A percentile compares a stretch with the other conserved stretches of the same genome.
Conservation (phyloP, 2,329 filamentous ascomycete genomes). For the Fusarium sp. region DNA sequence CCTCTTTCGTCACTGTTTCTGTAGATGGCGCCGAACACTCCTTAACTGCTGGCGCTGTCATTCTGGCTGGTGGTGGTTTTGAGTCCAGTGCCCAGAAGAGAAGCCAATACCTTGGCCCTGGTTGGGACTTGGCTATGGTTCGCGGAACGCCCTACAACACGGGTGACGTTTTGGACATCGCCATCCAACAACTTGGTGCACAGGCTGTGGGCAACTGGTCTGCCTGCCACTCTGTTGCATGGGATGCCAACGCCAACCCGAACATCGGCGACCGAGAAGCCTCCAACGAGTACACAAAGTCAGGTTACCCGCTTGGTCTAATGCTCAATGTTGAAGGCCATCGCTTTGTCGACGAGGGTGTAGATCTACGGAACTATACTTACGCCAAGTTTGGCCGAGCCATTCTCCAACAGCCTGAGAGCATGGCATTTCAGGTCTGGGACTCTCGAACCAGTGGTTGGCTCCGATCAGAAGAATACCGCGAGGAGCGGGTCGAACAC, state of each 20-base stretch:
- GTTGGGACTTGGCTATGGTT: slow-evolving; percentile 46
- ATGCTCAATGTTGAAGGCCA: slow-evolving; percentile 22
- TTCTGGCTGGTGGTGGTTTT: slow-evolving; percentile 21
- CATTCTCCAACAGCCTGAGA: slow-evolving; percentile 28
- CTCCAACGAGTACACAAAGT: slow-evolving; percentile 29
- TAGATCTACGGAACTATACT: slow-evolving; percentile 24
- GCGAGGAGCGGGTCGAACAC: slow-evolving; percentile 20
- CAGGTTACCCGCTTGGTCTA: slow-evolving; percentile 21
- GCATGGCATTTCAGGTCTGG: slow-evolving; percentile 24
- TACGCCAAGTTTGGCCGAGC: slow-evolving; percentile 27
- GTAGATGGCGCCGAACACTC: neutral
- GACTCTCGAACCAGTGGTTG: slow-evolving; percentile 13
- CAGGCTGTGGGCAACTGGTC: slow-evolving; percentile 24
- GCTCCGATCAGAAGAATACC: slow-evolving; percentile 23
- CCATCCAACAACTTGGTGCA: slow-evolving; percentile 4
- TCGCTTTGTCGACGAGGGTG: slow-evolving; percentile 19
- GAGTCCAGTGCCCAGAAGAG: slow-evolving; percentile 69
- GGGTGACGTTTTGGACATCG: slow-evolving; percentile 10
- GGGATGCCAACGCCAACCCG: slow-evolving; percentile 25
- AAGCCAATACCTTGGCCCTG: slow-evolving; percentile 64
- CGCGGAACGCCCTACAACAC: slow-evolving; percentile 48
- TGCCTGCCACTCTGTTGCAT: slow-evolving; percentile 13
- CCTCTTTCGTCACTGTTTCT: neutral
- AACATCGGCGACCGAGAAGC: slow-evolving; percentile 22
- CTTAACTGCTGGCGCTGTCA: neutral